Percentiles rank a stretch among this genome's conserved stretches.
Evolutionary conservation across 2,329 filamentous ascomycete genomes (phyloP).

Genomic region (Botryosphaeria dothidea): DNA sequence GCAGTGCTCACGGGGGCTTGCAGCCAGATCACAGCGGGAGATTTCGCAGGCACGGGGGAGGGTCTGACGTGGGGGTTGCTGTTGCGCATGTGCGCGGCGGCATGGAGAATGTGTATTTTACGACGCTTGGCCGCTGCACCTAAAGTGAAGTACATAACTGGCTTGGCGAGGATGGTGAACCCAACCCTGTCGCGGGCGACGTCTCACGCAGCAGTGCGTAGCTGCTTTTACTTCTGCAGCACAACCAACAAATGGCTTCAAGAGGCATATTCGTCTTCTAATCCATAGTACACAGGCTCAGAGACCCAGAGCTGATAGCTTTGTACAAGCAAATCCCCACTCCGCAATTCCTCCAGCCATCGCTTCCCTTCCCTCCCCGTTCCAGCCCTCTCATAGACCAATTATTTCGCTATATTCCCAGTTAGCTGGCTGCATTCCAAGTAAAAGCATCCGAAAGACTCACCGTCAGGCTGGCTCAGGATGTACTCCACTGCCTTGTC

Average conservation of each 20-base stretch:
- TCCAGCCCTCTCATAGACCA: conserved; percentile 22
- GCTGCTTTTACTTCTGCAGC: not conserved
- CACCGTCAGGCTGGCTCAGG: conserved; percentile 86
- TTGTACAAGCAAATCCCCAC: conserved; percentile 28
- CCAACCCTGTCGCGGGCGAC: conserved; percentile 6
- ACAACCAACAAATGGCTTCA: not conserved
- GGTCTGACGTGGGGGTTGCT: conserved; percentile 7
- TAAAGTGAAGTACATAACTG: conserved; percentile 11
- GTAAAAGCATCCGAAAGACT: conserved; percentile 40
- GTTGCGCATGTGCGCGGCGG: conserved; percentile 10
- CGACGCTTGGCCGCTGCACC: not conserved
- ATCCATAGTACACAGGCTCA: conserved; percentile 35
- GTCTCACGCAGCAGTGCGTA: conserved; percentile 16
- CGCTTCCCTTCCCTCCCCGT: conserved; percentile 18
- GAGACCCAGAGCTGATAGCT: conserved; percentile 35
- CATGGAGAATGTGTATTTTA: conserved; percentile 12
- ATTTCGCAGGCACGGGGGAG: not conserved
- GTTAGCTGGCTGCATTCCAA: conserved; percentile 26
- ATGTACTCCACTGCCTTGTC: conserved; percentile 96
- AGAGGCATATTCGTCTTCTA: conserved; percentile 29
- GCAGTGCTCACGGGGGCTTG: not conserved
- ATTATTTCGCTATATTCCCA: conserved; percentile 33
- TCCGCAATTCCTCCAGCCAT: conserved; percentile 24
- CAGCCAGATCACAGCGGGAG: not conserved
- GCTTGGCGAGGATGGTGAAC: conserved; percentile 16